Evolutionary conservation across 139 green algal genomes (phyloP).

Genomic region (Gonium pectorale): DNA sequence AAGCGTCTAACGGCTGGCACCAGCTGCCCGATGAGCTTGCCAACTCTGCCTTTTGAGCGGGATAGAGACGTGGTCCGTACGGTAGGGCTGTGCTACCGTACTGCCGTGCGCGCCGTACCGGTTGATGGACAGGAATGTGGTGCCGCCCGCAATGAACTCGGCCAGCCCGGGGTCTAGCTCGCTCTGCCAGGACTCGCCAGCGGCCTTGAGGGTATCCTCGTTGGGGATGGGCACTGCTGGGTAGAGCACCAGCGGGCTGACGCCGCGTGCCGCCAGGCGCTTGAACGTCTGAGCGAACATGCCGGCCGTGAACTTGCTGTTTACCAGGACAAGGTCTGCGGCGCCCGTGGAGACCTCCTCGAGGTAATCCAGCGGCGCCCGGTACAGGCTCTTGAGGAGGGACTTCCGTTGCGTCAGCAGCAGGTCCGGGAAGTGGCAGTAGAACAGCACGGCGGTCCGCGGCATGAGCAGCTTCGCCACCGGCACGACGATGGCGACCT

Average conservation of each 20-base stretch:
- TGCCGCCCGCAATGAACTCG: conserved; percentile 55
- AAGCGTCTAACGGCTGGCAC: no score
- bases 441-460: conserved; percentile 88
- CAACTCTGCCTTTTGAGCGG: no score
- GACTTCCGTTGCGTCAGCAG: conserved; percentile 78
- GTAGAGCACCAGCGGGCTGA: conserved; percentile 85
- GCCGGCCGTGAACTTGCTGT: conserved; percentile 91
- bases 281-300: conserved; percentile 90
- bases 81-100: no score
- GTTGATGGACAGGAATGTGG: conserved; percentile 96
- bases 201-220: conserved; percentile 54
- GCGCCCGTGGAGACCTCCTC: conserved; percentile 88
- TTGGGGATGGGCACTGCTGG: conserved; percentile 84
- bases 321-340: conserved; percentile 89
- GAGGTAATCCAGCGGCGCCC: conserved; percentile 82
- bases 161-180: conserved; percentile 63
- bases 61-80: no score
- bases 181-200: conserved; percentile 49
- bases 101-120: no score
- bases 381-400: conserved; percentile 17
- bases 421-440: conserved; percentile 98
- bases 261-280: conserved; percentile 55
- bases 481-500: conserved; percentile 83
- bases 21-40: no score
- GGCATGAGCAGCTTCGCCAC: conserved; percentile 77